Conservation (phyloP, 805 yeast species). For the Pichia nakasei region DNA sequence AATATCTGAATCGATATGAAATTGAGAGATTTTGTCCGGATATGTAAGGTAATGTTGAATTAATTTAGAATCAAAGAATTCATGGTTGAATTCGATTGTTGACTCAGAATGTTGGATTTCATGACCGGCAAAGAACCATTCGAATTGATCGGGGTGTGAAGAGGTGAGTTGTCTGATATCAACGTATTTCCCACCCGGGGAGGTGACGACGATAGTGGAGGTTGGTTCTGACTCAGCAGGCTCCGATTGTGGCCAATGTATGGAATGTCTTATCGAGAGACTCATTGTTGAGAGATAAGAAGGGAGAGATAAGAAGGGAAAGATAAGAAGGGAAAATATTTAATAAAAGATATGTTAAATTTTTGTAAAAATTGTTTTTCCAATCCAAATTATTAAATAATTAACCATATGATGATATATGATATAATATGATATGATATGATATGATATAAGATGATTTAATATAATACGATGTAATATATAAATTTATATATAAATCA, state of each 20-base stretch:
- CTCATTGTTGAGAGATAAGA: slow-evolving; percentile 6
- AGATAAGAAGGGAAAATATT: neutral
- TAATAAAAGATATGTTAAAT: no score
- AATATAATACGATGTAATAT: neutral
- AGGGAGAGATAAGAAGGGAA: no score
- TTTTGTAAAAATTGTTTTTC: no score
- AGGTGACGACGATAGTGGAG: slow-evolving; percentile 38
- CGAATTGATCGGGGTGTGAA: slow-evolving; percentile 24
- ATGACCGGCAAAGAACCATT: slow-evolving; percentile 51
- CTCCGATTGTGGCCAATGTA: slow-evolving; percentile 38
- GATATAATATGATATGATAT: no score
- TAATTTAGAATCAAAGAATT: slow-evolving; percentile 33
- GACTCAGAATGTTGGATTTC: slow-evolving; percentile 31
- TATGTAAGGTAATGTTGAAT: slow-evolving; percentile 16
- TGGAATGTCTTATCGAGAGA: slow-evolving; percentile 39
- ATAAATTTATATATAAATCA: slow-evolving; percentile 12
- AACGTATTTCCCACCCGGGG: slow-evolving; percentile 37
- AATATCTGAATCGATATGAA: slow-evolving; percentile 9
- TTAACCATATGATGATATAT: no score
- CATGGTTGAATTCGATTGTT: slow-evolving; percentile 33
- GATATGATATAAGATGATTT: no score
- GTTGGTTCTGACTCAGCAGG: slow-evolving; percentile 37
- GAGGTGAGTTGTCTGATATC: slow-evolving; percentile 34
- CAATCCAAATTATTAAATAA: no score
- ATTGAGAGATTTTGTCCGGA: neutral